Evolutionary conservation across 257 asterid genomes (phyloP).

Genomic region (Verbascum thapsus): DNA sequence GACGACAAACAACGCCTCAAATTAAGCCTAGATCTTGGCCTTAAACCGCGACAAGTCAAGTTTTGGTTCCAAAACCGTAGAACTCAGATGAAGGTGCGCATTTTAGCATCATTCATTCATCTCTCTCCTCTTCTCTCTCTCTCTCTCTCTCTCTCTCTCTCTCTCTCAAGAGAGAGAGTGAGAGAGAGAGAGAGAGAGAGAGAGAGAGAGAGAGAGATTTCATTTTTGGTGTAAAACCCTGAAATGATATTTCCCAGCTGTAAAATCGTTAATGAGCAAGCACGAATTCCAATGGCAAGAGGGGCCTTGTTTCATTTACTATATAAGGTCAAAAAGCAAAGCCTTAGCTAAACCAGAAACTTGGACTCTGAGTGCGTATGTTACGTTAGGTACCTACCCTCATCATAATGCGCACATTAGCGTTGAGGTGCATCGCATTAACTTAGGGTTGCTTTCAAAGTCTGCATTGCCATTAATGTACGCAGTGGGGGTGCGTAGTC

Average conservation of each 20-base stretch:
- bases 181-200: constrained; percentile 6
- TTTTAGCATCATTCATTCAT: constrained; percentile 12
- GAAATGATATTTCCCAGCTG: constrained; percentile 40
- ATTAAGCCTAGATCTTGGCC: constrained; percentile 91
- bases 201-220: not conserved
- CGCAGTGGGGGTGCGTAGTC: constrained; percentile 59
- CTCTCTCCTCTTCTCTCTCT: not conserved
- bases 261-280: constrained; percentile 13
- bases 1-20: constrained; percentile 87
- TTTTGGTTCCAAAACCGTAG: constrained; percentile 98
- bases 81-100: constrained; percentile 89
- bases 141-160: not conserved
- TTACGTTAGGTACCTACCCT: constrained; percentile 19
- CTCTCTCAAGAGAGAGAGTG: no score
- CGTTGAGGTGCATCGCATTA: constrained; percentile 44
- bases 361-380: constrained; percentile 10
- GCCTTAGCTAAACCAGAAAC: constrained; percentile 26
- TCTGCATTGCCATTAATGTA: constrained; percentile 54
- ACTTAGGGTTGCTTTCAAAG: constrained; percentile 58
- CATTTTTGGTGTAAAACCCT: constrained; percentile 32
- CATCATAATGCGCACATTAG: constrained; percentile 28
- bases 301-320: constrained; percentile 28
- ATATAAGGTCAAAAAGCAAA: constrained; percentile 36
- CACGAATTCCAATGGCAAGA: constrained; percentile 34
- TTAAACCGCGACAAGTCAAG: constrained; percentile 91